Evolutionary conservation across 2,329 filamentous ascomycete species (phyloP).

Genomic region (Fusarium globosum): DNA sequence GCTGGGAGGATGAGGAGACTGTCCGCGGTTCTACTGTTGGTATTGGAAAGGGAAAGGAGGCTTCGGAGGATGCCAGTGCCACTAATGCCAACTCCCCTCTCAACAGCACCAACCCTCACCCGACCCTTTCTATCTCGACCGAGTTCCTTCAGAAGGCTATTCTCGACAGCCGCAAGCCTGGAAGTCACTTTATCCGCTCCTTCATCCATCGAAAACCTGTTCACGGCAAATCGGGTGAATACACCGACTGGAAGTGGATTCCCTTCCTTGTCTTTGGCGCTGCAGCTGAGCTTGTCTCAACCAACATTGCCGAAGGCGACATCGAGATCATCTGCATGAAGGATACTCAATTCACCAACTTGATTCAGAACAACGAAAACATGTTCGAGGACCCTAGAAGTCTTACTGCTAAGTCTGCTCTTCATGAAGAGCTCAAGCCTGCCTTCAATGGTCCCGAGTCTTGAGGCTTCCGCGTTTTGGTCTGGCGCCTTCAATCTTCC

Average conservation of each 20-base stretch:
- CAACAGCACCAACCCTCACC: background rate
- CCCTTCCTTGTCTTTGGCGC: background rate
- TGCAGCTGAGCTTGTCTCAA: background rate
- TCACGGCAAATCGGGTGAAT: background rate
- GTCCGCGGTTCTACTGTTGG: accelerated
- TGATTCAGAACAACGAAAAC: background rate
- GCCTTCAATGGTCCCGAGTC: background rate
- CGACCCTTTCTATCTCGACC: background rate
- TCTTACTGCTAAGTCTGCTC: background rate
- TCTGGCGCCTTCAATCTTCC: background rate
- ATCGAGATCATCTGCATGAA: slow-evolving; percentile 2
- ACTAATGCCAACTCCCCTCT: background rate
- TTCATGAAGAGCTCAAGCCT: background rate
- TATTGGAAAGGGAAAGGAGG: background rate
- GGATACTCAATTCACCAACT: background rate
- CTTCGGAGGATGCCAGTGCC: background rate
- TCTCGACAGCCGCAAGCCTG: background rate
- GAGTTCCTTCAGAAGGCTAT: background rate
- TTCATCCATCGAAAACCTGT: background rate
- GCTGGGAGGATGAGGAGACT: background rate
- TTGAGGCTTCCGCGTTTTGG: background rate
- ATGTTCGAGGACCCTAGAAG: background rate
- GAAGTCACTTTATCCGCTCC: background rate
- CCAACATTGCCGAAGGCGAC: background rate
- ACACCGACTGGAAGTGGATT: background rate